Percentiles rank a stretch among this genome's conserved stretches.
These are phyloP conservation scores for Globisporangium takayamanum DNA, from an alignment of 352 stramenopile species.

Conservation along the genomic window DNA sequence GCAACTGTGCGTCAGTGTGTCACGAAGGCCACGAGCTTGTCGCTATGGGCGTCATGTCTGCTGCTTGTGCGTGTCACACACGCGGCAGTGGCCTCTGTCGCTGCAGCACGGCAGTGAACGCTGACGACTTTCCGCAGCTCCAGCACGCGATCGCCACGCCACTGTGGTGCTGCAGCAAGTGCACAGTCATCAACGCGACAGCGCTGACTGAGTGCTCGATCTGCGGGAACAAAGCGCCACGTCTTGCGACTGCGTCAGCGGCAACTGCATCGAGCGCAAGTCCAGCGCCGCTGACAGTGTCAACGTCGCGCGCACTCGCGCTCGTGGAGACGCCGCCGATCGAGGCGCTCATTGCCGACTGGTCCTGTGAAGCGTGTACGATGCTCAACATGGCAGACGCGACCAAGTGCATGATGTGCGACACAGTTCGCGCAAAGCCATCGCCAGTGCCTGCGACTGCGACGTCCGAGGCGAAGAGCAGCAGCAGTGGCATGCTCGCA, in stretches of 20 bases:
- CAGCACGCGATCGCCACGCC: conserved; percentile 28
- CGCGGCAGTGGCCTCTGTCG: conserved; percentile 44
- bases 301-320: conserved; percentile 42
- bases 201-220: conserved; percentile 54
- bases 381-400: conserved; percentile 55
- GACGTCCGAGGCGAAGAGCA: conserved; percentile 10
- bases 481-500: conserved; percentile 50
- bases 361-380: conserved; percentile 72
- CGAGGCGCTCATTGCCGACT: conserved; percentile 25
- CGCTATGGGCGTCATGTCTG: conserved; percentile 55
- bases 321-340: conserved; percentile 24
- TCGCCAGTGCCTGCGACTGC: conserved; percentile 1
- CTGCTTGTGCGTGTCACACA: conserved; percentile 65
- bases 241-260: conserved; percentile 4
- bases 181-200: conserved; percentile 72
- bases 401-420: conserved; percentile 73
- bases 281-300: conserved; percentile 14
- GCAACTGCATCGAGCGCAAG: neutral
- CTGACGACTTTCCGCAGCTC: conserved; percentile 31
- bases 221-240: conserved; percentile 41
- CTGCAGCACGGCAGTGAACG: conserved; percentile 34
- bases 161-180: conserved; percentile 77
- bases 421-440: conserved; percentile 33
- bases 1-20: conserved; percentile 60
- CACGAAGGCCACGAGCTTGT: conserved; percentile 82